These are phyloP conservation scores for Hortiboletus campestris DNA, from an alignment of 768 basidiomycete genomes.

Conservation along the genomic window DNA sequence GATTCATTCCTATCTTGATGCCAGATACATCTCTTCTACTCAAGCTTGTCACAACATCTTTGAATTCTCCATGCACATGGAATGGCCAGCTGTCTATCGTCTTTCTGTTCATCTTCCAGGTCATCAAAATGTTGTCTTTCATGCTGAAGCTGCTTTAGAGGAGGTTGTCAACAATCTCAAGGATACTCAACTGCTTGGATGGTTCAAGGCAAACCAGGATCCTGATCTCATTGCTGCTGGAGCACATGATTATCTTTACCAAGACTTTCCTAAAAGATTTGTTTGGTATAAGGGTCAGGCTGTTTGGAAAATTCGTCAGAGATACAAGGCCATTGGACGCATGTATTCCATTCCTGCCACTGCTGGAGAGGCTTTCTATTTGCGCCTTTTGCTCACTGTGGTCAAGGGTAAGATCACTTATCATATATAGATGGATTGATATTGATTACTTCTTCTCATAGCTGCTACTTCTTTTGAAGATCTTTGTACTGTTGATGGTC, in stretches of 20 bases:
- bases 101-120: neutral
- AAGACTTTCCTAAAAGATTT: slow-evolving; percentile 35
- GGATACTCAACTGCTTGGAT: neutral
- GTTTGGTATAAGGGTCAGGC: slow-evolving; percentile 20
- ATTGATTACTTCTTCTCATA: neutral
- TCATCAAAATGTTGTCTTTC: neutral
- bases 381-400: slow-evolving; percentile 38
- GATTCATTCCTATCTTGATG: slow-evolving; percentile 1
- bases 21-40: neutral
- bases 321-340: slow-evolving; percentile 20
- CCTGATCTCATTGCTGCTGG: neutral
- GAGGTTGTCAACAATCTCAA: neutral
- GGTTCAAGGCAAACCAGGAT: neutral
- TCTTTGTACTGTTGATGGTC: neutral
- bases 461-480: slow-evolving; percentile 1
- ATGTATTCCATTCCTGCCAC: slow-evolving; percentile 17
- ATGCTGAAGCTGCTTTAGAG: neutral
- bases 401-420: slow-evolving; percentile 20
- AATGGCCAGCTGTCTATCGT: slow-evolving; percentile 5
- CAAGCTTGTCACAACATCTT: slow-evolving; percentile 1
- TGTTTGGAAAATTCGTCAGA: slow-evolving; percentile 29
- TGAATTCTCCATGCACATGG: slow-evolving; percentile 2
- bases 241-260: slow-evolving; percentile 25
- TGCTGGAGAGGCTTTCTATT: slow-evolving; percentile 40
- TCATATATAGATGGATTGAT: no score